Evolutionary conservation across 2,329 filamentous ascomycete species (phyloP), one percentile per base, ranked within the genome.

Genomic region (Diaporthe aspalathi): DNA sequence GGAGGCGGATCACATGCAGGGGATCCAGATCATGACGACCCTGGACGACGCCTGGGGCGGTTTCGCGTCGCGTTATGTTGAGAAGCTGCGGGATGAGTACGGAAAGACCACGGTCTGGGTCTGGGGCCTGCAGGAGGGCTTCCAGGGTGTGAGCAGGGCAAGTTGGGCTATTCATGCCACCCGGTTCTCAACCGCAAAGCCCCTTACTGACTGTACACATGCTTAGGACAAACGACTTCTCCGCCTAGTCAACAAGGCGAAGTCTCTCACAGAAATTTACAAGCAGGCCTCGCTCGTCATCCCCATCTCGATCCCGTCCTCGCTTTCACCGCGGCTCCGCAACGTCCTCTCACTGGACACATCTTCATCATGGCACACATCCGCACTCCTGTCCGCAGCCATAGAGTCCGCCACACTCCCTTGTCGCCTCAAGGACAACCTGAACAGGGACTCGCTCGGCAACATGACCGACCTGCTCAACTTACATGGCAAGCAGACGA

Each of bases 1-100:
- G 82, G 96, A 98, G 81, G 96, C 94, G 74, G 96, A 99, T 80
- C 91, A 94, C 69, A 87, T 98, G 83, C 95, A 98, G 81, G 95
- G 92, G 0, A 85, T 99, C 22, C 95, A 98, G 79, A 79, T 95
- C 14, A 88, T 95, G 73, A 86, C 91, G 2, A 88, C 89, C 5
- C 82, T 91, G 7, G 93, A 95, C 78, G 93, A 95, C 81, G 92
- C 92, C 16, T 96, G 93, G 93, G 92, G 91, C 73, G 93, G 93
- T 0, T 95, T 95, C 78, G 88, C 91, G 8, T 84, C 90, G 3
- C 86, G 87, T 71, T 95, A 95, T 78, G 80, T 94, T 32, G 92
- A 98, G 79, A 87, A 91, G 38, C 82, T 99, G 70, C 85, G 93
- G 73, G 96, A 99, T 78, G 96, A 99, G 79, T 95, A 95, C 79